Evolutionary conservation across 345 rosid species (phyloP), one percentile per base, ranked within the genome.

Genomic region (Nephelium lappaceum): DNA sequence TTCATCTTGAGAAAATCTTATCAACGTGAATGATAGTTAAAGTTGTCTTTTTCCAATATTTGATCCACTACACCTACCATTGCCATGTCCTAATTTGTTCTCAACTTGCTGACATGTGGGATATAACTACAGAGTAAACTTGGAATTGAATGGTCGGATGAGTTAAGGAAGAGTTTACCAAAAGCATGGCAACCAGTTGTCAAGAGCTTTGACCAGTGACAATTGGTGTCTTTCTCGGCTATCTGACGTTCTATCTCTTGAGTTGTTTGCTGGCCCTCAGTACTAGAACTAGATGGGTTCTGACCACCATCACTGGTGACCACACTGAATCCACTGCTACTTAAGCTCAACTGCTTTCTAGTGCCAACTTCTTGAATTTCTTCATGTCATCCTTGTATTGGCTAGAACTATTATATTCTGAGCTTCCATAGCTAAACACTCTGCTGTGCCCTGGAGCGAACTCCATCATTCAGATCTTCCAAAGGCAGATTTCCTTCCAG

Each of bases 401-500:
- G 49, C 67, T 78, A 16, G 91, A 81, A 83, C 87, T 86, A 68
- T 92, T 86, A 68, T 92, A 92, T 72, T 95, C 97, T 38, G 87
- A 69, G 70, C 97, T 91, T 41, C 85, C 95, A 15, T 79, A 78
- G 76, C 89, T 75, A 64, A 79, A 85, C 0, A 65, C 60, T 69
- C 77, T 73, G 82, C 93, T 88, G 47, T 88, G 82, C 27, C 92
- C 93, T 0, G 92, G 91, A 49, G 72, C 63, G 5, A 71, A 71
- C 74, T 78, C 94, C 95, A 67, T 89, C 89, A 11, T 86, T 90
- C 69, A 95, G 83, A 53, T 95, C 93, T 8, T 77, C 88, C 61
- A 90, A 67, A 58, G 94, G 82, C 47, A 89, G 73, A 73, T 93
- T 92, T 57, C 98, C 98, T 84, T 91, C 97, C 60, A 95, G 82